Conservation (phyloP, 164 flowering plant species). For the grape (Vitis vinifera) region DNA sequence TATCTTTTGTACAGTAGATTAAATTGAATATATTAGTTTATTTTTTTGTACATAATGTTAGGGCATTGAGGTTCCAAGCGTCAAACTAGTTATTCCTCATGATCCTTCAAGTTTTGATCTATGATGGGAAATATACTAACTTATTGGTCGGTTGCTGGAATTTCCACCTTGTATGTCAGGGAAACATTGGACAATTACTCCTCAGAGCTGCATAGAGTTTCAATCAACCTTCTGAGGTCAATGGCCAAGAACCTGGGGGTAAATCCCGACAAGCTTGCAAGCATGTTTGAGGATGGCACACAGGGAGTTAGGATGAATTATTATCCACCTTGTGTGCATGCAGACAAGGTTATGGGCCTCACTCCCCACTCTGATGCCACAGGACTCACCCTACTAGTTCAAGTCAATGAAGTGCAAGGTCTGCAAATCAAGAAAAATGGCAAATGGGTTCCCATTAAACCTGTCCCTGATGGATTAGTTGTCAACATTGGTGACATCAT, state of each 20-base stretch:
- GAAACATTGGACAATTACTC: slow-evolving; percentile 41
- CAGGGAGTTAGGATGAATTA: slow-evolving; percentile 43
- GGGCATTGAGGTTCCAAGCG: no score
- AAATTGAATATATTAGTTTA: not conserved
- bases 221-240: slow-evolving; percentile 13
- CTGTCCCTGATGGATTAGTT: slow-evolving; percentile 35
- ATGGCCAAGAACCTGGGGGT: slow-evolving; percentile 40
- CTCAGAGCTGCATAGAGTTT: slow-evolving; percentile 21
- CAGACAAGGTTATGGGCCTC: slow-evolving; percentile 42
- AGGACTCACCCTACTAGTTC: slow-evolving; percentile 40
- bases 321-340: slow-evolving; percentile 45
- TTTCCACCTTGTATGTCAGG: slow-evolving; percentile 13
- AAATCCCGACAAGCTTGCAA: slow-evolving; percentile 22
- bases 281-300: slow-evolving; percentile 22
- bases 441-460: slow-evolving; percentile 46
- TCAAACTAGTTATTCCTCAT: no score
- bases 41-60: not conserved
- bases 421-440: slow-evolving; percentile 47
- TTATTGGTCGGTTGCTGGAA: not conserved
- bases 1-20: no score
- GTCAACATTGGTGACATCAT: slow-evolving; percentile 49
- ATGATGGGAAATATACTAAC: not conserved
- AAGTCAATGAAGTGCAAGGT: slow-evolving; percentile 46
- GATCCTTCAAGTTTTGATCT: no score
- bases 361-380: slow-evolving; percentile 54